Base-by-base conservation (phyloP, 75 land plant genomes). In the Pinus taeda region DNA sequence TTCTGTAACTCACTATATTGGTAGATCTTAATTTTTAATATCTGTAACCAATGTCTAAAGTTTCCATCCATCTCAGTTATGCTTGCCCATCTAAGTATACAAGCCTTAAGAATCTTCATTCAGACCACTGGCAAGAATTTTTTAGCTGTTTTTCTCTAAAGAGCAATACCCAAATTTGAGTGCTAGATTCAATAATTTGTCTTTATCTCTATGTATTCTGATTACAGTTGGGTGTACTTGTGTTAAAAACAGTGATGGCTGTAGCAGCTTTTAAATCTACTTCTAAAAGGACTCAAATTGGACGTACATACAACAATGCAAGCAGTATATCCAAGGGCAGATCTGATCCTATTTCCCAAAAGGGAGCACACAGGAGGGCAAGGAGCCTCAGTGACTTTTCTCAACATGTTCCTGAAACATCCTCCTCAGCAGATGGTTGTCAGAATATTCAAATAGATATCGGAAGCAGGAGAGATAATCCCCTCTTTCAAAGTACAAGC, bases 251-350 rank as follows among this genome's bases (percentile, higher is more conserved):
- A 69, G 69, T 33, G 69, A 82, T 85, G 87, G 81, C 81, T 45
- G 69, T 61, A 24, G 79, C 84, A 4, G 84, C 81, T 26, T 82
- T 85, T 79, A 75, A 76, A 69, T 85, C 87, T 33, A 76, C 87
- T 13, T 75, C 87, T 57, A 82, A 72, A 49, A 71, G 84, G 42
- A 39, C 71, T 12, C n/a, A 18, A 17, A 3, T 42, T 69, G 71
- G 53, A 42, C 3, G 24, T n/a, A 42, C 14, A 66, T 78, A 71
- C 1, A 63, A 14, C 29, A 55, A 58, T 69, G 53, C 60, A 45
- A 26, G 53, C 26, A 26, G 77, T 18, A 24, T 76, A 33, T 36
- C 59, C 59, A 69, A 69, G 42, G 49, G 24, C 33, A 69, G 4
- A 39, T 69, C 53, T 8, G 71, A 69, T 20, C 21, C 71, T 18